phyloP scores from a whole-genome alignment of 2,329 filamentous ascomycete genomes.

The Thielaviopsis populi region DNA sequence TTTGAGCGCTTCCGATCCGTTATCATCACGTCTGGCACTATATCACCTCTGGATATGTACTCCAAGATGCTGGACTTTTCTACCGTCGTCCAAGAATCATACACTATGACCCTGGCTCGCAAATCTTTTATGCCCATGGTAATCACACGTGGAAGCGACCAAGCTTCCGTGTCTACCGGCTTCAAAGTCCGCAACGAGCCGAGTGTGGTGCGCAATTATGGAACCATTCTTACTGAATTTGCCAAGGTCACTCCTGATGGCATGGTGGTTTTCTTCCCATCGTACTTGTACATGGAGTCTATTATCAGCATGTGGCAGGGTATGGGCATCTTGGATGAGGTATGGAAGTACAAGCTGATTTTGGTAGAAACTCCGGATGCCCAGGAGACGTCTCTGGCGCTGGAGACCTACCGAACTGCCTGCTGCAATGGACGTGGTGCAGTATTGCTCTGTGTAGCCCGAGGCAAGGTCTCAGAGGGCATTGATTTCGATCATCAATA shows the following conservation, averaged over 20 bases:
- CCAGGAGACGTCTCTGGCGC: conserved; percentile 85
- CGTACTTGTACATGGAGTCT: conserved; percentile 97
- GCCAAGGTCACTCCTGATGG: conserved; percentile 92
- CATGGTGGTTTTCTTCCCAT: conserved; percentile 98
- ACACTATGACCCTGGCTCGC: conserved; percentile 87
- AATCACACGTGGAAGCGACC: conserved; percentile 86
- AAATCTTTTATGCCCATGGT: conserved; percentile 97
- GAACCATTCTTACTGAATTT: conserved; percentile 84
- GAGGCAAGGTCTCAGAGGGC: conserved; percentile 92
- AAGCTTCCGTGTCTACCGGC: conserved; percentile 79
- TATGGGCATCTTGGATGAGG: conserved; percentile 92
- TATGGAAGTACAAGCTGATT: conserved; percentile 98
- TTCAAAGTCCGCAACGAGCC: conserved; percentile 95
- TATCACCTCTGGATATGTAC: conserved; percentile 96
- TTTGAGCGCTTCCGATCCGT: conserved; percentile 97
- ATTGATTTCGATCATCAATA: conserved; percentile 99
- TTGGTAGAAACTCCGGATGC: conserved; percentile 94
- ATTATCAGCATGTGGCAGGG: conserved; percentile 99
- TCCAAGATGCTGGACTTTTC: conserved; percentile 94
- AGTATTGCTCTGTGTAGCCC: conserved; percentile 82
- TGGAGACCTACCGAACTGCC: conserved; percentile 93
- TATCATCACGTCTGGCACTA: conserved; percentile 94
- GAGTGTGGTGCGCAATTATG: conserved; percentile 93
- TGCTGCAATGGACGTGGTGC: conserved; percentile 95
- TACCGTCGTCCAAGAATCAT: conserved; percentile 90